Conservation (phyloP, 2,329 filamentous ascomycete species). For the Fusarium incarnatum region DNA sequence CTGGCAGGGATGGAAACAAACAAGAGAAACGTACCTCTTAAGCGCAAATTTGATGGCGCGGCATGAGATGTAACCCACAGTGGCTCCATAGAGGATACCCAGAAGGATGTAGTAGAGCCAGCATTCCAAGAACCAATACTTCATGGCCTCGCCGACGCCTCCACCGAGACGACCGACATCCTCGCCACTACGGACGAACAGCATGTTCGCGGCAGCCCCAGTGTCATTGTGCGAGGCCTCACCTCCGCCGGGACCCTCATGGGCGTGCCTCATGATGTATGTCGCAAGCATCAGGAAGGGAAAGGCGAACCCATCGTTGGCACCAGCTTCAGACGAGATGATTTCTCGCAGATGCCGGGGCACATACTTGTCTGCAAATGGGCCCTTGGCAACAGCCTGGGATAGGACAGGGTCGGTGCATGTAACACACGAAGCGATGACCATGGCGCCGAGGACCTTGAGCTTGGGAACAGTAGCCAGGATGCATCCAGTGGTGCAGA, state of each 20-base stretch:
- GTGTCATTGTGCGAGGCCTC: background rate
- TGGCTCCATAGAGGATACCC: constrained; percentile 62
- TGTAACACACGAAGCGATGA: constrained; percentile 70
- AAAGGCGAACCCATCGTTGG: constrained; percentile 72
- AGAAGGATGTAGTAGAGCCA: constrained; percentile 70
- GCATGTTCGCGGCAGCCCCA: background rate
- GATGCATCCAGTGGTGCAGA: constrained; percentile 67
- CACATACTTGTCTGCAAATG: constrained; percentile 70
- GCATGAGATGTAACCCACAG: constrained; percentile 62
- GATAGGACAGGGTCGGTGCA: constrained; percentile 58
- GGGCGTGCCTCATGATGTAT: constrained; percentile 18
- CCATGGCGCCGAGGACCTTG: constrained; percentile 64
- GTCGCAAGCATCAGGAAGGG: constrained; percentile 63
- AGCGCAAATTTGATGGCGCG: constrained; percentile 60
- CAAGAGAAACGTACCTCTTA: constrained; percentile 39
- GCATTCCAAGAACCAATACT: constrained; percentile 69
- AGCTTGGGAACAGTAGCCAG: constrained; percentile 66
- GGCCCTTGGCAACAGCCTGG: constrained; percentile 45
- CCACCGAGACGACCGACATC: constrained; percentile 64
- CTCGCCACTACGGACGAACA: constrained; percentile 39
- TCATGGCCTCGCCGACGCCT: constrained; percentile 63
- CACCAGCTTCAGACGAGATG: constrained; percentile 71
- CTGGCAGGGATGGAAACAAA: background rate
- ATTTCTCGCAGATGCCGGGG: constrained; percentile 68
- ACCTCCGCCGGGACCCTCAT: background rate